A percentile compares a stretch with the other conserved stretches of the same genome.
Evolutionary conservation across 208 protist species (phyloP).

Genomic region (Trypanosoma caninum): DNA sequence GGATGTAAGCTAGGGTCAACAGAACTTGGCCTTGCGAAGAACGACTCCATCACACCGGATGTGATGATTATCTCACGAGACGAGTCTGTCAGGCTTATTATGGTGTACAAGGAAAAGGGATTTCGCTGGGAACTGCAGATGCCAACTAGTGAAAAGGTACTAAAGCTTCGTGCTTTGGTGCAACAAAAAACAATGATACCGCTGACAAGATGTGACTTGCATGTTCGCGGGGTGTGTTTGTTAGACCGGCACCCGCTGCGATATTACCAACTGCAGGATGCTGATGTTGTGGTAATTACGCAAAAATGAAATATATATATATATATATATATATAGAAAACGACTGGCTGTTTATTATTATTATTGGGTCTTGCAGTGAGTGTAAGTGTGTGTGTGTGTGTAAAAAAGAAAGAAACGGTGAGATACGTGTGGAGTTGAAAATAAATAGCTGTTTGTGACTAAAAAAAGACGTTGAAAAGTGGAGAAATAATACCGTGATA

Average conservation of each 20-base stretch:
- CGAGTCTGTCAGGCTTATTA: conserved; percentile 49
- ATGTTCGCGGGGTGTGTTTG: conserved; percentile 27
- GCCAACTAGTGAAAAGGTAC: conserved; percentile 61
- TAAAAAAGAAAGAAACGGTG: too few relatives aligned
- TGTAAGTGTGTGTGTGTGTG: too few relatives aligned
- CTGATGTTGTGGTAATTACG: conserved; percentile 64
- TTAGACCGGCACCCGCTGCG: conserved; percentile 68
- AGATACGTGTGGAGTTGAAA: too few relatives aligned
- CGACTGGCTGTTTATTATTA: conserved; percentile 13
- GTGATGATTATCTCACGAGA: conserved; percentile 66
- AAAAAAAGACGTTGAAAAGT: too few relatives aligned
- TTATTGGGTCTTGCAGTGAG: not conserved
- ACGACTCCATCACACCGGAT: conserved; percentile 33
- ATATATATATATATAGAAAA: not conserved
- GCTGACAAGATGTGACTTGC: conserved; percentile 69
- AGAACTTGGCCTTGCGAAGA: conserved; percentile 45
- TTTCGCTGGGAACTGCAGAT: conserved; percentile 70
- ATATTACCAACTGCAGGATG: conserved; percentile 70
- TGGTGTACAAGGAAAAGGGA: conserved; percentile 47
- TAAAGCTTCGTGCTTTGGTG: conserved; percentile 69
- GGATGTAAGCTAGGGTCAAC: conserved; percentile 47
- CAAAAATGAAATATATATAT: conserved; percentile 43
- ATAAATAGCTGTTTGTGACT: too few relatives aligned
- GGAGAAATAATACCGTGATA: too few relatives aligned
- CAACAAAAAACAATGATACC: conserved; percentile 83